Evolutionary conservation across 202 grass and related monocot genomes (phyloP), one percentile per base, ranked within the genome.

Genomic region (Saccharum hybrid): DNA sequence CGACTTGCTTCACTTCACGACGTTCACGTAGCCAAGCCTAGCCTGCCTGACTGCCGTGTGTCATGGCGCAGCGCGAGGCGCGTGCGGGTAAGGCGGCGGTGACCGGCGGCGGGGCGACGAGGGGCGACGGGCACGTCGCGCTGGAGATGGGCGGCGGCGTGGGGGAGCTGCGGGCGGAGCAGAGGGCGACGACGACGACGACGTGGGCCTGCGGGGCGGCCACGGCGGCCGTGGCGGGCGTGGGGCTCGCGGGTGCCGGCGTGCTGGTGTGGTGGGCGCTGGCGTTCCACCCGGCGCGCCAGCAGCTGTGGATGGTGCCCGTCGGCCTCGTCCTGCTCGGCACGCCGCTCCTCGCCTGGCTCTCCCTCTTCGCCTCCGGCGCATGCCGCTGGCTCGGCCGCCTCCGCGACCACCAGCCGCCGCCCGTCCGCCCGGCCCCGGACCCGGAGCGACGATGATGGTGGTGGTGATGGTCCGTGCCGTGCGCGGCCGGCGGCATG

Each of bases 231-330:
- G 51, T 92, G 60, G 59, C 88, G 42, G 38, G 54, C 33, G 68
- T 74, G 28, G 87, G 83, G 14, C 37, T 97, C 7, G 79, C 71
- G 41, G 95, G 95, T 0, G 88, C 92, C 1, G 90, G 19, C 1
- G 67, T 94, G 68, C 78, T 97, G 88, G 87, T 90, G 63, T 97
- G 90, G 90, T 94, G 95, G 95, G 87, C 75, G 60, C 23, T 94
- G 42, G 90, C 36, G 72, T 97, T 97, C 88, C 95, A 93, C 83
- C 92, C 73, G 5, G 62, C 65, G 40, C 87, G 74, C 6, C 41
- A 83, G 79, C 92, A 93, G 88, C 77, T 94, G 1, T 97, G 95
- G 95, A 97, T 97, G 95, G 95, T 94, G 49, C 95, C 95, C 72
- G 90, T 93, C 13, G 90, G 95, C 39, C 80, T 97, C 80, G 72